Conservation (phyloP, 2,329 filamentous ascomycete species). For the Amylocarpus encephaloides region DNA sequence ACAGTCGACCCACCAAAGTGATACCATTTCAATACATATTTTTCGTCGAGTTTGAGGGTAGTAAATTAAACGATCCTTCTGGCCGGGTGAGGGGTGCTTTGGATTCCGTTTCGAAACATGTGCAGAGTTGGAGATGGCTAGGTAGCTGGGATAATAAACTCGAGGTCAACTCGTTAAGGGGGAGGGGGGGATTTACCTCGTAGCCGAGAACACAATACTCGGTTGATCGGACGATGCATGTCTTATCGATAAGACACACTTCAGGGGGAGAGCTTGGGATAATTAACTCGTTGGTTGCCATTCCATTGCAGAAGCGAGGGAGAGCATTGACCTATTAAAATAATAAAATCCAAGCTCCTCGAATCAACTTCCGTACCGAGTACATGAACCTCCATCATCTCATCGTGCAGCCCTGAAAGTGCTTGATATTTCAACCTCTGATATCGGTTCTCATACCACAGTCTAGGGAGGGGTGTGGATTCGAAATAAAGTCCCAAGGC, state of each 20-base stretch:
- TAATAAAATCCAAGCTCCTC: not conserved
- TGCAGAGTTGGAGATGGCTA: constrained; percentile 60
- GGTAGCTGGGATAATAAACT: constrained; percentile 54
- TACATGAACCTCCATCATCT: too few relatives aligned
- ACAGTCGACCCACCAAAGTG: constrained; percentile 70
- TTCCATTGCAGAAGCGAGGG: not conserved
- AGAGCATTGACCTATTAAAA: not conserved
- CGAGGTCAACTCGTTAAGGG: not conserved
- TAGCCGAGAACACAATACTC: not conserved
- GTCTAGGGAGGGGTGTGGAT: too few relatives aligned
- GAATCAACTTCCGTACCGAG: too few relatives aligned
- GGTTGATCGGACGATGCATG: not conserved
- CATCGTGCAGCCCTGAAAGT: too few relatives aligned
- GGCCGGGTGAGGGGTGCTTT: constrained; percentile 56
- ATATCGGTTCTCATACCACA: too few relatives aligned
- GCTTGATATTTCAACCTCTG: too few relatives aligned
- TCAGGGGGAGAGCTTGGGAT: not conserved
- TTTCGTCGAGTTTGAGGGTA: constrained; percentile 81
- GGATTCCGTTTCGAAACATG: constrained; percentile 48
- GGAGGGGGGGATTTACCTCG: not conserved
- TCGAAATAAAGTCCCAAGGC: too few relatives aligned
- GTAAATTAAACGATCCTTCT: constrained; percentile 45
- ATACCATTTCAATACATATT: constrained; percentile 87
- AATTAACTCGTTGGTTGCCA: not conserved
- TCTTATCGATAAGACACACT: constrained; percentile 20